Evolutionary conservation across 768 basidiomycete genomes (phyloP), one percentile per base, ranked within the genome.

Genomic region (Leccinum barrowsii): DNA sequence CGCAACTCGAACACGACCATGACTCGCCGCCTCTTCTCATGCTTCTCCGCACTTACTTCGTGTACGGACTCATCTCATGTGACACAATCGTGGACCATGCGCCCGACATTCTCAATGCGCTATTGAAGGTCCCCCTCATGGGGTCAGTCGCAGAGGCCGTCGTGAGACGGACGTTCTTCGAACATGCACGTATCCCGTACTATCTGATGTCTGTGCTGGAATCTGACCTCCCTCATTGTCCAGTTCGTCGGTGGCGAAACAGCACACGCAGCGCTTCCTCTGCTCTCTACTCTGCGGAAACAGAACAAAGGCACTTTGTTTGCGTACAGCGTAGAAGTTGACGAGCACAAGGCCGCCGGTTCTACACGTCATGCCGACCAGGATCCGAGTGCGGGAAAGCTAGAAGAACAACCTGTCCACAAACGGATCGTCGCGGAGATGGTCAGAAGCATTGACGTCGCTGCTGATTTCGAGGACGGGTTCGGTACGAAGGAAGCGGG

Each of bases 221-320:
- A 1, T 42, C 51, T 51, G 37, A 61, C 19, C 24, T 21, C 22
- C 28, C 10, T 2, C 5, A 5, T 26, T 6, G 1, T 12, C n/a
- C 15, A 93, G 87, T 98, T 96, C 63, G 94, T 95, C 1, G 93
- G 94, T 0, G 94, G 90, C 3, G 93, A 95, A 59, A 87, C 87
- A 0, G 89, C 87, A 0, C 79, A 82, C 37, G 85, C 81, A 17
- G 82, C 87, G 7, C 63, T 90, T 5, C 86, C 90, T 1, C 69
- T 90, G 1, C 80, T 97, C 42, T 75, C 78, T 42, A 66, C 73
- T 12, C 77, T 95, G 24, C 82, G 93, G 17, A 71, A 72, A 10
- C 80, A 81, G 59, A 88, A 90, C 65, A 89, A 86, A 60, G 94
- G 92, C 3, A 78, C 82, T 8, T 73, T 97, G 12, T 84, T 97